phyloP scores from a whole-genome alignment of 2,329 filamentous ascomycete genomes.

The Pseudopyrenochaeta lycopersici region DNA sequence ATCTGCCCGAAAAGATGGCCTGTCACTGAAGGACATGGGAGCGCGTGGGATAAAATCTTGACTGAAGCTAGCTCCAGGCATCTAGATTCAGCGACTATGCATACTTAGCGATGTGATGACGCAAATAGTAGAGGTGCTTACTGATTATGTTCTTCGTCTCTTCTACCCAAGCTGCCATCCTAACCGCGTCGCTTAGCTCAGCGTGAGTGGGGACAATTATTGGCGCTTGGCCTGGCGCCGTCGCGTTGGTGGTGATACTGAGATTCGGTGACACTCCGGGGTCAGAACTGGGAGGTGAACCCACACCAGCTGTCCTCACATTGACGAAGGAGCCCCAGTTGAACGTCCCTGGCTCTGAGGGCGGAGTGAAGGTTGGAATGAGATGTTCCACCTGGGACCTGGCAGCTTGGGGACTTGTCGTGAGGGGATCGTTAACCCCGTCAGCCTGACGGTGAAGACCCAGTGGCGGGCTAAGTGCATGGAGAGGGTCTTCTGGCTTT shows the following conservation, averaged over 20 bases:
- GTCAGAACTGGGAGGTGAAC: constrained; percentile 53
- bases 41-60: constrained; percentile 67
- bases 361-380: constrained; percentile 57
- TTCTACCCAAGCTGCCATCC: constrained; percentile 44
- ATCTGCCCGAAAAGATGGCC: constrained; percentile 64
- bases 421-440: constrained; percentile 22
- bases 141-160: constrained; percentile 41
- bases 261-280: constrained; percentile 43
- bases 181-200: constrained; percentile 29
- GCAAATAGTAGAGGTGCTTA: constrained; percentile 26
- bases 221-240: constrained; percentile 31
- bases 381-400: constrained; percentile 41
- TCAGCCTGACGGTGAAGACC: constrained; percentile 27
- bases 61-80: constrained; percentile 53
- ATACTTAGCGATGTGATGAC: constrained; percentile 12
- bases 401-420: constrained; percentile 27
- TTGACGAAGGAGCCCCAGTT: constrained; percentile 52
- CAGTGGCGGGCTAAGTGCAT: constrained; percentile 47
- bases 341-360: constrained; percentile 53
- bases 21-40: constrained; percentile 62
- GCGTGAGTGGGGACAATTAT: constrained; percentile 36
- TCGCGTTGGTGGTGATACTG: constrained; percentile 25
- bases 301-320: constrained; percentile 46
- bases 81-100: constrained; percentile 42
- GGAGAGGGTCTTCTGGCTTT: constrained; percentile 52